These are phyloP conservation scores for Linum lewisii DNA, from an alignment of 345 rosid genomes.

Conservation along the genomic window DNA sequence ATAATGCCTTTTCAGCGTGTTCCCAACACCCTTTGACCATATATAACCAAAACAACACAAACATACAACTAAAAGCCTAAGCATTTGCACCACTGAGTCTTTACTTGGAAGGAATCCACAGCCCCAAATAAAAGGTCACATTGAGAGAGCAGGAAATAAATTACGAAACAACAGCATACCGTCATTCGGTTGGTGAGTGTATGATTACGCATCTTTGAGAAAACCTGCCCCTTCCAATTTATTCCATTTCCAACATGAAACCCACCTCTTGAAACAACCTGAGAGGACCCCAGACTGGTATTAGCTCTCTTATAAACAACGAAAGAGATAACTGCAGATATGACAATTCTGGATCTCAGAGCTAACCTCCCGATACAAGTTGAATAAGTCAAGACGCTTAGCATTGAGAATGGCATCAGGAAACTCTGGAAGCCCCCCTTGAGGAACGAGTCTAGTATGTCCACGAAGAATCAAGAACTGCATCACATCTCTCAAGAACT, in stretches of 20 bases:
- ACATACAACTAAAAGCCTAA: background rate
- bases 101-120: too few relatives aligned
- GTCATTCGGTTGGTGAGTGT: constrained; percentile 96
- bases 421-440: constrained; percentile 84
- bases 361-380: constrained; percentile 91
- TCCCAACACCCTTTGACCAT: constrained; percentile 79
- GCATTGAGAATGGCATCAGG: constrained; percentile 96
- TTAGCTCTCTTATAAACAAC: background rate
- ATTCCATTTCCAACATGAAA: constrained; percentile 98
- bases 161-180: constrained; percentile 37
- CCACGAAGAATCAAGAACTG: constrained; percentile 90
- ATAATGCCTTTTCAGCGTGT: constrained; percentile 85
- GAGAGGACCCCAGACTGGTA: constrained; percentile 10
- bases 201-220: constrained; percentile 99
- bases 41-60: background rate
- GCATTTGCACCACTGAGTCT: too few relatives aligned
- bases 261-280: constrained; percentile 99
- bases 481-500: constrained; percentile 94
- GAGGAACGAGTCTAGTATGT: constrained; percentile 94
- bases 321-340: too few relatives aligned
- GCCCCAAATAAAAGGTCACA: background rate
- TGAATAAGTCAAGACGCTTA: constrained; percentile 91
- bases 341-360: background rate
- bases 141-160: too few relatives aligned
- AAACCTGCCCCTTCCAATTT: constrained; percentile 99